Base-by-base conservation (phyloP, 805 yeast species). In the Wickerhamomyces pijperi region DNA sequence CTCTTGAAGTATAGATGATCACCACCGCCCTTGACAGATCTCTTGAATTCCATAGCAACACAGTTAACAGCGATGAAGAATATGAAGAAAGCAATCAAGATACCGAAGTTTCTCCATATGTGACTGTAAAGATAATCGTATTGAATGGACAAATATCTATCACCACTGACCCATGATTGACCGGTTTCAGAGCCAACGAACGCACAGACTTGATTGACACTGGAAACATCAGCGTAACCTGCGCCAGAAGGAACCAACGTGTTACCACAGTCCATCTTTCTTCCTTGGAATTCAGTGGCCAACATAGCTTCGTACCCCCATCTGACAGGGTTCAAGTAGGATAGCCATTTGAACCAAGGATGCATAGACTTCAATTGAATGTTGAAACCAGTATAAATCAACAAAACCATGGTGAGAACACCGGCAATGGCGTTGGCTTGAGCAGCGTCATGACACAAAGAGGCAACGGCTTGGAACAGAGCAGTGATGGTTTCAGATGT, bases 21-120 rank as follows among this genome's bases (percentile, higher is more conserved):
- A 46, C 61, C 63, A 32, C 60, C 58, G 32, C 58, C 54, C n/a
- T 44, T 46, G 18, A 46, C 47, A 13, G 52, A 67, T 52, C 67
- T 68, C 48, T 74, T 72, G 42, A 50, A 58, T 53, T 81, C 87
- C 38, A 74, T 70, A 38, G 74, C 61, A 7, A 59, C 29, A 35
- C 80, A 55, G 51, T 77, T 77, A 14, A 72, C 61, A 35, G 47
- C 49, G 41, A 77, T 63, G 58, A 80, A 78, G 53, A 76, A 65
- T 23, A 76, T 42, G 19, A 60, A 56, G 48, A 67, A 78, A 2
- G 68, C 84, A 51, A 76, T 54, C 43, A 72, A 42, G 42, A 80
- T 73, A 51, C 87, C 95, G 41, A 80, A 67, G 55, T 85, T 82
- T 64, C 94, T 76, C 95, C 95, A 85, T 37, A 72, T 67, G 57